A percentile compares a stretch with the other conserved stretches of the same genome.
phyloP scores from a whole-genome alignment of 1,284 basidiomycete genomes.

The Pseudozyma thailandica region DNA sequence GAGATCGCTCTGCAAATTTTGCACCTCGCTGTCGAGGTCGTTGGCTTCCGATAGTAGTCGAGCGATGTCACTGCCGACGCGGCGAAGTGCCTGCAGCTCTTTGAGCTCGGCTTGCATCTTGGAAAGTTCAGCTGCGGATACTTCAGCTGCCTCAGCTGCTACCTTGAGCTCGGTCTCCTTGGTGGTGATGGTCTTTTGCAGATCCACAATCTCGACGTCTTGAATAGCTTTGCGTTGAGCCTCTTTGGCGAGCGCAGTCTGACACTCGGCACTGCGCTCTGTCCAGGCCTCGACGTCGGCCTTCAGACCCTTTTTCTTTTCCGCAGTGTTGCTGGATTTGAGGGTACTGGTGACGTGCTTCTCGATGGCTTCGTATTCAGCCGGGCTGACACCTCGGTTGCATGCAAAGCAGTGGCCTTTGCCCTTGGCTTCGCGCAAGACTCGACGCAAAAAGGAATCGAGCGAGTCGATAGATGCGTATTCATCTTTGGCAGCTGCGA shows the following conservation, averaged over 20 bases:
- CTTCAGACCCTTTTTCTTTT: constrained; percentile 76
- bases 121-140: constrained; percentile 29
- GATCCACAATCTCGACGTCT: constrained; percentile 62
- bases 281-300: constrained; percentile 71
- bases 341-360: constrained; percentile 57
- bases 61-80: constrained; percentile 45
- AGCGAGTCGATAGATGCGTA: constrained; percentile 66
- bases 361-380: constrained; percentile 71
- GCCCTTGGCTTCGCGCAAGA: constrained; percentile 75
- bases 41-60: constrained; percentile 37
- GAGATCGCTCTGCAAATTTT: constrained; percentile 50
- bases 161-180: constrained; percentile 69
- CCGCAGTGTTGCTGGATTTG: constrained; percentile 68
- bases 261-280: constrained; percentile 67
- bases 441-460: constrained; percentile 74
- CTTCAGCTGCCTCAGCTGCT: constrained; percentile 62
- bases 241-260: constrained; percentile 76
- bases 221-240: constrained; percentile 46
- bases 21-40: constrained; percentile 41
- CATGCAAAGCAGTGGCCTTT: constrained; percentile 82
- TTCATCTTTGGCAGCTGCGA: constrained; percentile 66
- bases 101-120: constrained; percentile 41
- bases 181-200: constrained; percentile 76
- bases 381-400: constrained; percentile 75
- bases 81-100: constrained; percentile 44